Percentiles rank a stretch among this genome's conserved stretches.
Evolutionary conservation across 176 grass and related monocot species (phyloP).

Genomic region (Alloteropsis semialata): DNA sequence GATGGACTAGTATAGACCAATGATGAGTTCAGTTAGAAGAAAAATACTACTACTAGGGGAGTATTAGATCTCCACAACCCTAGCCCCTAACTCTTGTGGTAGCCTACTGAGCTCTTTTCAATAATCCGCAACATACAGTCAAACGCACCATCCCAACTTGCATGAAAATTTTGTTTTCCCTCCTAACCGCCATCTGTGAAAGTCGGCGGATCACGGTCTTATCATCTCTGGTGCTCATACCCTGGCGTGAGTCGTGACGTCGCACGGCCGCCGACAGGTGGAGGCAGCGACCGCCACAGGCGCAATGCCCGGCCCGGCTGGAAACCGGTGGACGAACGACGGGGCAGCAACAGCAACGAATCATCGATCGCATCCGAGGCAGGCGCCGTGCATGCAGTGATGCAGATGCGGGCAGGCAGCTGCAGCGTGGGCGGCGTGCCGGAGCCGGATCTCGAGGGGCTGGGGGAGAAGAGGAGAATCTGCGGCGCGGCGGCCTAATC

Average conservation of each 20-base stretch:
- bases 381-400: background rate
- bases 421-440: constrained; percentile 16
- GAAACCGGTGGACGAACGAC: background rate
- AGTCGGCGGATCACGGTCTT: background rate
- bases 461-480: constrained; percentile 15
- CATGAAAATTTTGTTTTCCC: background rate
- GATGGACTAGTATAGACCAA: background rate
- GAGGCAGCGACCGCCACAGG: background rate
- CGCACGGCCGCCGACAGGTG: background rate
- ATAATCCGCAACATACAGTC: background rate
- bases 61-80: background rate
- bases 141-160: background rate
- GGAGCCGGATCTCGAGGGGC: constrained; percentile 21
- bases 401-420: background rate
- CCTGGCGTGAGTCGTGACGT: background rate
- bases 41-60: background rate
- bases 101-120: background rate
- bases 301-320: no score
- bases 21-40: background rate
- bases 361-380: background rate
- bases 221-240: background rate
- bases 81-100: background rate
- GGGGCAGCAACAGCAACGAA: no score
- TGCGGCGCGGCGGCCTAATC: background rate
- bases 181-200: no score